phyloP scores from a whole-genome alignment of 2,329 filamentous ascomycete species.

The Cryoendolithus antarcticus region DNA sequence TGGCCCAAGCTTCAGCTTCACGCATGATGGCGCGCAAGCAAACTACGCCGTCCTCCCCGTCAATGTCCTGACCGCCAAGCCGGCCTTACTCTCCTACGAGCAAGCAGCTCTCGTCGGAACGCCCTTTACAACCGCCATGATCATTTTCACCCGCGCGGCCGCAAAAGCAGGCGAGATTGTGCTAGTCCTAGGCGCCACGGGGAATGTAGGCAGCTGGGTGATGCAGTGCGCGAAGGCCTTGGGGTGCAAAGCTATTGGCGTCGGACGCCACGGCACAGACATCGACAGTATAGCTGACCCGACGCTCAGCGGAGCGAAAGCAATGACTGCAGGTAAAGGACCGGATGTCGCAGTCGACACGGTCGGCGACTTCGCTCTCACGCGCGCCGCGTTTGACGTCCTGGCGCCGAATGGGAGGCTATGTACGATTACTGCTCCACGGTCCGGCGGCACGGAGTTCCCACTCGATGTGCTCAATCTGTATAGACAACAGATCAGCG shows the following conservation, averaged over 20 bases:
- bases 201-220: constrained; percentile 18
- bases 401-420: constrained; percentile 16
- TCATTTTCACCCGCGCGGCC: constrained; percentile 13
- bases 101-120: constrained; percentile 20
- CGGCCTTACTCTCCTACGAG: constrained; percentile 9
- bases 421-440: constrained; percentile 16
- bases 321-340: constrained; percentile 9
- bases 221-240: constrained; percentile 14
- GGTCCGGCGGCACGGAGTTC: constrained; percentile 3
- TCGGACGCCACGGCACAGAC: constrained; percentile 10
- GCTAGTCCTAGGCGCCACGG: constrained; percentile 19
- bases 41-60: constrained; percentile 15
- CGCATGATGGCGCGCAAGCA: constrained; percentile 17
- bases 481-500: constrained; percentile 4
- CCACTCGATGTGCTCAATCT: constrained; percentile 1
- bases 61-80: constrained; percentile 12
- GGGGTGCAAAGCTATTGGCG: constrained; percentile 18
- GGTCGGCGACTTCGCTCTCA: constrained; percentile 17
- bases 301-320: constrained; percentile 5
- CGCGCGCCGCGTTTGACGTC: constrained; percentile 13
- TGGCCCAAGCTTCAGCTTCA: constrained; percentile 17
- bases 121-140: constrained; percentile 18
- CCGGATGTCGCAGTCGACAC: constrained; percentile 18
- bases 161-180: constrained; percentile 14
- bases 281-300: constrained; percentile 11